Conservation (phyloP, 768 basidiomycete species). For the Macrolepiota albuminosa region DNA sequence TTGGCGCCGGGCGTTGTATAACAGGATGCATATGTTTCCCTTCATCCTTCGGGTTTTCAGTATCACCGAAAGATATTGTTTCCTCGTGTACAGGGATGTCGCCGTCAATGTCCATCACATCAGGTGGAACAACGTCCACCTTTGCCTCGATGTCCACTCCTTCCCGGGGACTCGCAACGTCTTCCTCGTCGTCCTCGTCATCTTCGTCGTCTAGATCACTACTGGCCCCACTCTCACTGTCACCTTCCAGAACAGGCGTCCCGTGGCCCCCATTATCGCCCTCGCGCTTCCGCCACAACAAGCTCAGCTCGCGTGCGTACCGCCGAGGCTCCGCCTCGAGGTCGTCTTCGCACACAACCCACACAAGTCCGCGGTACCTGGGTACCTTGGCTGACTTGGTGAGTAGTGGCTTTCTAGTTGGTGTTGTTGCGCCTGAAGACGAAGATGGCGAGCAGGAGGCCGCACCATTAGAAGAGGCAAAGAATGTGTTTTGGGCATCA, state of each 20-base stretch:
- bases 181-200: constrained; percentile 14
- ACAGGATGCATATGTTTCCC: constrained; percentile 55
- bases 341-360: constrained; percentile 79
- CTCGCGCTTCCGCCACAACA: constrained; percentile 27
- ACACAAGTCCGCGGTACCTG: constrained; percentile 69
- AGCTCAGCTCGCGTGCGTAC: constrained; percentile 18
- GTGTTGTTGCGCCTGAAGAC: neutral
- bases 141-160: constrained; percentile 15
- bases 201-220: constrained; percentile 18
- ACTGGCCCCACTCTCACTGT: constrained; percentile 16
- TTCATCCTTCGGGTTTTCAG: constrained; percentile 24
- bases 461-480: constrained; percentile 35
- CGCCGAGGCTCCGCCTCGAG: constrained; percentile 24
- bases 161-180: constrained; percentile 8
- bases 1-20: constrained; percentile 25
- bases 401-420: neutral
- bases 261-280: neutral
- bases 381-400: constrained; percentile 21
- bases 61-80: constrained; percentile 13
- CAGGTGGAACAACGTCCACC: constrained; percentile 19
- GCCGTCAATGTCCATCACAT: constrained; percentile 14
- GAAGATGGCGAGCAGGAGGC: neutral
- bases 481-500: constrained; percentile 77
- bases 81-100: constrained; percentile 3
- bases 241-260: constrained; percentile 11